Evolutionary conservation across 495 filamentous ascomycete genomes (phyloP).

Genomic region (Aspergillus wentii): DNA sequence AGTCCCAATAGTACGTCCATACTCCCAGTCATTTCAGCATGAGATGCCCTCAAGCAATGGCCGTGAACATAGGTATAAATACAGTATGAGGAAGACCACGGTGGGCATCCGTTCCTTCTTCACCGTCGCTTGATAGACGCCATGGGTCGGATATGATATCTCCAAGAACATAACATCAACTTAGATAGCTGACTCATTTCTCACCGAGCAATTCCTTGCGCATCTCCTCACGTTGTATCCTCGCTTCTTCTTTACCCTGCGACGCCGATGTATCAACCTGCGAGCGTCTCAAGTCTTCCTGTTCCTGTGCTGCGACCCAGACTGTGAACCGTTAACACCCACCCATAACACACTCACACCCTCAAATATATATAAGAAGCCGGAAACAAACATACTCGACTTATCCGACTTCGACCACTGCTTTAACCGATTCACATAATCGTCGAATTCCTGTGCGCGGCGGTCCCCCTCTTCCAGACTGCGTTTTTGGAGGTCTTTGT

Average conservation of each 20-base stretch:
- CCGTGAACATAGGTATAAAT: no score
- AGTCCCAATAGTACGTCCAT: no score
- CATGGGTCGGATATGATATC: no score
- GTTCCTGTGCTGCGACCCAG: constrained; percentile 69
- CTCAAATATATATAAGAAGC: constrained; percentile 9
- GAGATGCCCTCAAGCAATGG: no score
- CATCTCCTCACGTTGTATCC: constrained; percentile 51
- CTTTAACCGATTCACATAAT: constrained; percentile 79
- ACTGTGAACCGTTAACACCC: constrained; percentile 41
- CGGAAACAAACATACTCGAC: constrained; percentile 53
- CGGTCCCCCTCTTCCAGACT: constrained; percentile 69
- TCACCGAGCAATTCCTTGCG: constrained; percentile 44
- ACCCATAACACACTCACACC: not conserved
- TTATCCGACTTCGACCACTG: constrained; percentile 87
- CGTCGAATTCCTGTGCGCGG: constrained; percentile 77
- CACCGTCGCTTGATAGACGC: no score
- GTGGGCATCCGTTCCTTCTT: no score
- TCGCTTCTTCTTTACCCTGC: constrained; percentile 46
- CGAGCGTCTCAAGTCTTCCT: constrained; percentile 43
- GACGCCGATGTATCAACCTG: constrained; percentile 41
- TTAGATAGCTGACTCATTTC: no score
- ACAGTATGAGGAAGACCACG: no score
- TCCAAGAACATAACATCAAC: no score
- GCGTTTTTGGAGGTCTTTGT: constrained; percentile 83
- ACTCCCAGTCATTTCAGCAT: no score